Percentiles rank a stretch among this genome's conserved stretches.
These are phyloP conservation scores for Auxenochlorella pyrenoidosa DNA, from an alignment of 139 green algal genomes.

Conservation along the genomic window DNA sequence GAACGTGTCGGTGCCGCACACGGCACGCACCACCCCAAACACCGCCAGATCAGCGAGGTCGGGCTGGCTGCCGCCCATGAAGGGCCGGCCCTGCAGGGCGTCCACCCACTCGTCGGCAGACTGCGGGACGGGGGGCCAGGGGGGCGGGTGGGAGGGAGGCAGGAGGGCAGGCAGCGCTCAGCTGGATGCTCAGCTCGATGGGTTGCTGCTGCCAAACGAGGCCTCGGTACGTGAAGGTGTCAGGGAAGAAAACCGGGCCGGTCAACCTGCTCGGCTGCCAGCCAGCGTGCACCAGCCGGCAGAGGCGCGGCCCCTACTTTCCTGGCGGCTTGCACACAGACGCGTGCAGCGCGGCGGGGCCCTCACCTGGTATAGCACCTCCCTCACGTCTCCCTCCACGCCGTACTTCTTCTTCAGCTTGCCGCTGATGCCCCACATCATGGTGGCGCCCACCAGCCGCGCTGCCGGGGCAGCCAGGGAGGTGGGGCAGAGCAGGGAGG, in stretches of 20 bases:
- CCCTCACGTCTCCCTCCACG: constrained; percentile 86
- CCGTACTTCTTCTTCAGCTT: constrained; percentile 85
- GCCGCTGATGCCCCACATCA: constrained; percentile 82
- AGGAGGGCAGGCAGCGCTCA: too few relatives aligned
- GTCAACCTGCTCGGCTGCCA: too few relatives aligned
- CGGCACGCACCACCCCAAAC: constrained; percentile 91
- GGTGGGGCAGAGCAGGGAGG: neutral
- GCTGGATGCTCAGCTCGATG: too few relatives aligned
- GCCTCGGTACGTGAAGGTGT: too few relatives aligned
- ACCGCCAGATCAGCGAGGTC: constrained; percentile 92
- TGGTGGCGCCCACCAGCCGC: constrained; percentile 70
- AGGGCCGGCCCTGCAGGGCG: constrained; percentile 42
- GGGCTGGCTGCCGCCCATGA: constrained; percentile 74
- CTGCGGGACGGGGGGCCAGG: neutral
- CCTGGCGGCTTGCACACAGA: too few relatives aligned
- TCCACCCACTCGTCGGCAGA: constrained; percentile 64
- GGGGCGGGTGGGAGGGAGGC: too few relatives aligned
- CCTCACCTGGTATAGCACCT: constrained; percentile 74
- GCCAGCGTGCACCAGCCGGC: too few relatives aligned
- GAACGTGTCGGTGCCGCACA: constrained; percentile 86
- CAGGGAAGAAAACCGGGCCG: too few relatives aligned
- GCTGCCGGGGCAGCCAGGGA: constrained; percentile 38
- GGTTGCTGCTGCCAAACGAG: neutral
- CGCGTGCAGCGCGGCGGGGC: too few relatives aligned
- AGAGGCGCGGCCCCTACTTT: too few relatives aligned